Evolutionary conservation across 345 rosid genomes (phyloP).

Genomic region (Aethionema arabicum): DNA sequence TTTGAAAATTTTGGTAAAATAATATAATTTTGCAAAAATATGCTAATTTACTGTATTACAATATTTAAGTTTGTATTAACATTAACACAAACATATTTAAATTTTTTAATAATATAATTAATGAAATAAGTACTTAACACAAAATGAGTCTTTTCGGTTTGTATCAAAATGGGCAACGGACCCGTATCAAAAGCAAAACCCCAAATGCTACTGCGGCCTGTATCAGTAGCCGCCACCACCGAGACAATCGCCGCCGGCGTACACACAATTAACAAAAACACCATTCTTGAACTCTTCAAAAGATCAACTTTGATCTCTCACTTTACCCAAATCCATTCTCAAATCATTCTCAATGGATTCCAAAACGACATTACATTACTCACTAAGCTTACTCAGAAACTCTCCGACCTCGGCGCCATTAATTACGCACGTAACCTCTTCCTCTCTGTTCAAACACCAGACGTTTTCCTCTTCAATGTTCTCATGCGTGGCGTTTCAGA

Average conservation of each 20-base stretch:
- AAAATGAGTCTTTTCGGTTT: conserved; percentile 14
- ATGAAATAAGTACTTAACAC: neutral
- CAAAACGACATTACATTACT: conserved; percentile 49
- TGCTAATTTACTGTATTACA: too few relatives aligned
- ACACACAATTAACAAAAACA: conserved; percentile 33
- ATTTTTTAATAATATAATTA: neutral
- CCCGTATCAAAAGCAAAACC: neutral
- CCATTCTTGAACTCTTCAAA: conserved; percentile 47
- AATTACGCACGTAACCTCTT: conserved; percentile 52
- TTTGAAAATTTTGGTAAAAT: too few relatives aligned
- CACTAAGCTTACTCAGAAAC: conserved; percentile 71
- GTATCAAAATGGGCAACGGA: too few relatives aligned
- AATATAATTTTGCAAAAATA: too few relatives aligned
- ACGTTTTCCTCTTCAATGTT: conserved; percentile 71
- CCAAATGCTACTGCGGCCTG: conserved; percentile 33
- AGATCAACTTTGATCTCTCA: conserved; percentile 48
- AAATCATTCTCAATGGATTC: conserved; percentile 52
- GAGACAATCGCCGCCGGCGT: conserved; percentile 14
- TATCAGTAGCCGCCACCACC: conserved; percentile 23
- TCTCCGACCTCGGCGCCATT: conserved; percentile 57
- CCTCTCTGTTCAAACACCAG: conserved; percentile 58
- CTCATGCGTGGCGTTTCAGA: conserved; percentile 57
- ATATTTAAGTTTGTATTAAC: too few relatives aligned
- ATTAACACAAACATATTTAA: neutral
- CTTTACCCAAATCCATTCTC: conserved; percentile 64